Evolutionary conservation across 169 alveolate genomes (phyloP).

Genomic region (Plasmodium berghei): DNA sequence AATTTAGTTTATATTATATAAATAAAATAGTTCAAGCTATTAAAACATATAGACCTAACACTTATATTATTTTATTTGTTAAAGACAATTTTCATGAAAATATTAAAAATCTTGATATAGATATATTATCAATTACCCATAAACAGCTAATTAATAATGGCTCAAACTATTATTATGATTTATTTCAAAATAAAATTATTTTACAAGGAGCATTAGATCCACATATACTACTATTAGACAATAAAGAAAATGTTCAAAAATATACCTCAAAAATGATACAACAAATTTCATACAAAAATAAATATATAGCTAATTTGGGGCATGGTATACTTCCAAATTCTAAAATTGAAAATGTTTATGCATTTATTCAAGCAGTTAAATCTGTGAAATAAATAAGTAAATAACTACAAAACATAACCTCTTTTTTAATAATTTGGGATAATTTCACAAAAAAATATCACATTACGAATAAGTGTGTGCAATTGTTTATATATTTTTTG

Average conservation of each 20-base stretch:
- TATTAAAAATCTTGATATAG: slow-evolving; percentile 17
- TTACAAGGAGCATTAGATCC: slow-evolving; percentile 73
- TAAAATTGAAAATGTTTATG: slow-evolving; percentile 62
- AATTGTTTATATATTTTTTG: too few relatives aligned
- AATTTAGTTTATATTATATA: slow-evolving; percentile 67
- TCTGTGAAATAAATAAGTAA: background rate
- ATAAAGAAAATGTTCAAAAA: slow-evolving; percentile 12
- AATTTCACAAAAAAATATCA: too few relatives aligned
- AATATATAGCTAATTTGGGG: slow-evolving; percentile 62
- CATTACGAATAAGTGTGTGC: too few relatives aligned
- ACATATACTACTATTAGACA: slow-evolving; percentile 28
- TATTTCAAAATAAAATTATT: slow-evolving; percentile 47
- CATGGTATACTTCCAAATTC: slow-evolving; percentile 80
- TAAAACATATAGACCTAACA: slow-evolving; percentile 33
- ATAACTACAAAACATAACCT: too few relatives aligned
- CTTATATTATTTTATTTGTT: slow-evolving; percentile 36
- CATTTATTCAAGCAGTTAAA: slow-evolving; percentile 32
- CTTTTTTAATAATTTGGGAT: too few relatives aligned
- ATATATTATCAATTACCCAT: slow-evolving; percentile 55
- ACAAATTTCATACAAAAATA: slow-evolving; percentile 18
- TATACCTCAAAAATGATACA: slow-evolving; percentile 13
- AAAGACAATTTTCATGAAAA: slow-evolving; percentile 48
- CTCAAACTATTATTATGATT: slow-evolving; percentile 10
- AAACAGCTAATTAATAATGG: slow-evolving; percentile 16
- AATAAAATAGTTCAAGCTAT: slow-evolving; percentile 31